Evolutionary conservation across 2,329 filamentous ascomycete genomes (phyloP).

Genomic region (Aurifilum marmelostoma): DNA sequence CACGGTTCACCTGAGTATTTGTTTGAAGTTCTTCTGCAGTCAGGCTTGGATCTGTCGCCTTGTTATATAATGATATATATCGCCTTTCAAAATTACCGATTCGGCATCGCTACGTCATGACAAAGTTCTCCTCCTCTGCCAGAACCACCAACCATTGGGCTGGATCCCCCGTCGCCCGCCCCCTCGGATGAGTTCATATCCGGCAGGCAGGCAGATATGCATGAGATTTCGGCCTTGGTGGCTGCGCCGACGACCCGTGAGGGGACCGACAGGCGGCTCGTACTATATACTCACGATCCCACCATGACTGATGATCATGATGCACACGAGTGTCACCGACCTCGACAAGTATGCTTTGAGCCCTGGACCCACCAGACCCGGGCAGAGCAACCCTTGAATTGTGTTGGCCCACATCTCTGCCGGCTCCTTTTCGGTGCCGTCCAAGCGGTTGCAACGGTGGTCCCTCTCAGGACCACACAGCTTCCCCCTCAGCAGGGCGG

Average conservation of each 20-base stretch:
- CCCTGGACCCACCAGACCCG: not conserved
- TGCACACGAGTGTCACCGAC: not conserved
- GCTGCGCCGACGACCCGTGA: not conserved
- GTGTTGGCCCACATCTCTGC: not conserved
- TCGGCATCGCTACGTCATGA: not conserved
- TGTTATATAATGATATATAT: not conserved
- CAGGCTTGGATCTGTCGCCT: not conserved
- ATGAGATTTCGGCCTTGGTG: not conserved
- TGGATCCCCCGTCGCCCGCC: not conserved
- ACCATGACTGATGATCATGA: not conserved
- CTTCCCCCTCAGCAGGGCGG: not conserved
- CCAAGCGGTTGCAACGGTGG: not conserved
- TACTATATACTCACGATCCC: not conserved
- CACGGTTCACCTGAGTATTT: too few relatives aligned
- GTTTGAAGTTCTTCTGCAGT: not conserved
- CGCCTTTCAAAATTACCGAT: not conserved
- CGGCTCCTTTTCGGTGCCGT: slow-evolving; percentile 10
- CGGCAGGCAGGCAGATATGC: not conserved
- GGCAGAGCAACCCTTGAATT: not conserved
- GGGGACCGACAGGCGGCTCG: not conserved
- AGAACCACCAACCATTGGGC: not conserved
- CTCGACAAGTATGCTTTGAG: not conserved
- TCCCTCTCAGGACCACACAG: too few relatives aligned
- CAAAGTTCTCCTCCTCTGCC: not conserved
- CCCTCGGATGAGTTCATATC: not conserved